These are phyloP conservation scores for Gonapodya prolifera DNA, from an alignment of 192 early-diverging fungal genomes.

Conservation along the genomic window DNA sequence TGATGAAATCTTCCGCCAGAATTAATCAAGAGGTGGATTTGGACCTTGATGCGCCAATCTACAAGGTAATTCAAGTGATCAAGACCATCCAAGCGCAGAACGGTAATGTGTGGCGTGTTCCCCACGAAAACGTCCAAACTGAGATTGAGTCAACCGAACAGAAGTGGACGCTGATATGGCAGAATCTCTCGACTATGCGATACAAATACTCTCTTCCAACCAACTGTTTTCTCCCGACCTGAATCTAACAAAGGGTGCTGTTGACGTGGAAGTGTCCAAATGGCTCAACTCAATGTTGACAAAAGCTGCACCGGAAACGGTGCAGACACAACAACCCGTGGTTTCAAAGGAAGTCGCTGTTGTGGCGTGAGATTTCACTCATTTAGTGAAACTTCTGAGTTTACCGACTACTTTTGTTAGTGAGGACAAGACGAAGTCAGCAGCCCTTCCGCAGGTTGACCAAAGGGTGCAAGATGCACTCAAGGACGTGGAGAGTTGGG, in stretches of 20 bases:
- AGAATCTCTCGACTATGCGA: conserved; percentile 30
- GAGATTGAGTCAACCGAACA: conserved; percentile 23
- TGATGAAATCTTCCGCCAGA: conserved; percentile 12
- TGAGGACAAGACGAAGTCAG: background rate
- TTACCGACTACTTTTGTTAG: background rate
- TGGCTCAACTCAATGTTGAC: conserved; percentile 29
- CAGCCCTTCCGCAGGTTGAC: background rate
- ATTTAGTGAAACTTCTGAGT: background rate
- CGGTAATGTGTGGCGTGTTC: conserved; percentile 3
- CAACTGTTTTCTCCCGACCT: conserved; percentile 35
- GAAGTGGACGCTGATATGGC: conserved; percentile 25
- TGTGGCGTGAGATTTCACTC: background rate
- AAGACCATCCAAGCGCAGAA: conserved; percentile 21
- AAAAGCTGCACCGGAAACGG: conserved; percentile 11
- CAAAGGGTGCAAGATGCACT: background rate
- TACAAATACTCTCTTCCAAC: conserved; percentile 27
- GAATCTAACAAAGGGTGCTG: conserved; percentile 37
- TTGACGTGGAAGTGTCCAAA: conserved; percentile 37
- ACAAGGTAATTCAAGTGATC: conserved; percentile 32
- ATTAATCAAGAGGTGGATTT: background rate
- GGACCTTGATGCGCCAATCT: conserved; percentile 37
- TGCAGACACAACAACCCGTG: background rate
- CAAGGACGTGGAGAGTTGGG: conserved; percentile 2
- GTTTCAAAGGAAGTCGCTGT: background rate
- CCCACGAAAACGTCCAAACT: conserved; percentile 7